Base-by-base conservation (phyloP, 805 yeast species). In the Candida germanica region DNA sequence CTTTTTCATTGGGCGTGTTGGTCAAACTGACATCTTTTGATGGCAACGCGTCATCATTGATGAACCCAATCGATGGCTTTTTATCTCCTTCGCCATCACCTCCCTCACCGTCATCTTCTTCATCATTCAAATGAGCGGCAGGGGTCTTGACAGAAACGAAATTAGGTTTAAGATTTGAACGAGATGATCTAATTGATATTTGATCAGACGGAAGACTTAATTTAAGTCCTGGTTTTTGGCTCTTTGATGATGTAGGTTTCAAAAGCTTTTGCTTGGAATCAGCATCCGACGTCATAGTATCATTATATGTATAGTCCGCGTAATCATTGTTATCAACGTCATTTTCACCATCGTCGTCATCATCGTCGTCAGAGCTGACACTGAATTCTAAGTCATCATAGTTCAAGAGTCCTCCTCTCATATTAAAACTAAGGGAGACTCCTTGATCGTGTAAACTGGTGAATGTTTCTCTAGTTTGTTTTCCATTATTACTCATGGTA, bases 401-500 rank as follows among this genome's bases (percentile, higher is more conserved):
- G 40, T 56, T 56, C 29, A 58, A 57, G 27, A 49, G 44, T 26
- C 58, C 58, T 0, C 62, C 60, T 39, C 80, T 80, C 81, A 89
- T 84, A 33, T 82, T 80, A 40, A 86, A 73, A 1, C 93, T 79
- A 3, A 88, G 75, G 1, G 70, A 55, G 38, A 66, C 49, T 0
- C 96, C 96, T 47, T 83, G 65, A 41, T 77, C 79, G 51, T 85
- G 93, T 34, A 87, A 57, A 34, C 80, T 77, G 7, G 91, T 77
- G 14, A 86, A 56, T 0, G 79, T 71, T 36, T 65, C 70, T 29
- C 77, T 54, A 38, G 76, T 53, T 34, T 65, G 67, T 21, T 32
- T 44, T 5, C 44, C 43, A 19, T 16, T 19, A 4, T 13, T 12
- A 13, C 20, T 27, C 12, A 29, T 14, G 3, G 36, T 26, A 14